Evolutionary conservation across 2,329 filamentous ascomycete genomes (phyloP).

Genomic region (Torrubiella hemipterigena): DNA sequence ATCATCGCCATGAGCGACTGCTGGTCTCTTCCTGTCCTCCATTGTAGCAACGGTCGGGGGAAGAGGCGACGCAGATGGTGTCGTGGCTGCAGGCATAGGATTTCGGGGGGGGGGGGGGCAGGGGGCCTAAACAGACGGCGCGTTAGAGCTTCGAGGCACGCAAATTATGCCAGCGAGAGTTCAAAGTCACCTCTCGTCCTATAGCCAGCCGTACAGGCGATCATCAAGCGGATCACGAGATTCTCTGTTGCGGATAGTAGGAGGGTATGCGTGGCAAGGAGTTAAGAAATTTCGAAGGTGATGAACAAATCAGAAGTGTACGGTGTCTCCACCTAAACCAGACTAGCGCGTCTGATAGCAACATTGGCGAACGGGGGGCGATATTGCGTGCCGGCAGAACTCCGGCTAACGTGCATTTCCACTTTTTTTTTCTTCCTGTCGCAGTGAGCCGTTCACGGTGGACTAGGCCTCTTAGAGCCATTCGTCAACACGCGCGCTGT

Average conservation of each 20-base stretch:
- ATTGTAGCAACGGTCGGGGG: constrained; percentile 84
- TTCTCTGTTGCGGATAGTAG: too few relatives aligned
- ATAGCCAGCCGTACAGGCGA: constrained; percentile 17
- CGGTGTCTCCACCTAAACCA: constrained; percentile 18
- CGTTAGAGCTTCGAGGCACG: constrained; percentile 18
- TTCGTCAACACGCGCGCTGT: constrained; percentile 14
- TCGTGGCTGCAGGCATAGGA: constrained; percentile 84
- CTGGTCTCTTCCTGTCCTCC: constrained; percentile 98
- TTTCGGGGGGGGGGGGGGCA: constrained; percentile 21
- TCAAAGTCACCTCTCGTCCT: constrained; percentile 22
- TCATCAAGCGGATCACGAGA: constrained; percentile 23
- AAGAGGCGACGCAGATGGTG: constrained; percentile 56
- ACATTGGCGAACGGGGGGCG: too few relatives aligned
- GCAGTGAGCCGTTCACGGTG: too few relatives aligned
- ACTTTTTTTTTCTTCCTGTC: too few relatives aligned
- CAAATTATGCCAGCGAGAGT: constrained; percentile 14
- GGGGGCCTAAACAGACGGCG: constrained; percentile 25
- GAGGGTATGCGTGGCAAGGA: too few relatives aligned
- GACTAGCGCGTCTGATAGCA: too few relatives aligned
- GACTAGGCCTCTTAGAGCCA: too few relatives aligned
- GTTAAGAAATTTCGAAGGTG: constrained; percentile 34
- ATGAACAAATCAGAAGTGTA: constrained; percentile 26
- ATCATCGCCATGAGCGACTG: constrained; percentile 68
- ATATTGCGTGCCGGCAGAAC: too few relatives aligned
- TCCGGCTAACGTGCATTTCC: too few relatives aligned